These are phyloP conservation scores for Beta corolliflora DNA, from an alignment of 179 eudicot species.

Conservation along the genomic window DNA sequence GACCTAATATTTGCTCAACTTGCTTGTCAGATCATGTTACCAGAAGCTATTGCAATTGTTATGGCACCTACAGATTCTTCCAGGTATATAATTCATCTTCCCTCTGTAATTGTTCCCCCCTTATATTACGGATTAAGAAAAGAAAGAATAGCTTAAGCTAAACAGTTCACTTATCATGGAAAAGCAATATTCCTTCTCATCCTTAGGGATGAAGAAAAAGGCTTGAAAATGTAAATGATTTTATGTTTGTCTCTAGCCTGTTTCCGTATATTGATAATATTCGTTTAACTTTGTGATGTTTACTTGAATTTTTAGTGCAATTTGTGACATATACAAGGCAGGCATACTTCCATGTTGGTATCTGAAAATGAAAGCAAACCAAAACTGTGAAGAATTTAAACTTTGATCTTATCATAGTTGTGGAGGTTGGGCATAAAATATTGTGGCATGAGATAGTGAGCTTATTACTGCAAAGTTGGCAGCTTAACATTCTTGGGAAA, in stretches of 20 bases:
- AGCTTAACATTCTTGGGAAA: not conserved
- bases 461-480: not conserved
- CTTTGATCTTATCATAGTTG: not conserved
- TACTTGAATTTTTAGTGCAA: not conserved
- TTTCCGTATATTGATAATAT: not conserved
- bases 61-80: constrained; percentile 99
- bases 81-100: constrained; percentile 51
- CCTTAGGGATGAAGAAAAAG: not conserved
- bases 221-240: not conserved
- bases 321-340: not conserved
- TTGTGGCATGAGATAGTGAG: not conserved
- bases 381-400: not conserved
- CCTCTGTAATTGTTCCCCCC: not conserved
- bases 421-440: not conserved
- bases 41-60: constrained; percentile 97
- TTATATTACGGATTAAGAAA: not conserved
- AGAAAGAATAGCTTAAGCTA: not conserved
- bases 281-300: not conserved
- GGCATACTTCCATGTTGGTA: not conserved
- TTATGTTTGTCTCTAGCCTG: not conserved
- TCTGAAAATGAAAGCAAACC: not conserved
- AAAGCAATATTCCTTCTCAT: not conserved
- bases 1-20: not conserved
- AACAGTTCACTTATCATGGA: not conserved
- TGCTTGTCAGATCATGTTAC: constrained; percentile 77